These are phyloP conservation scores for Clausena lansium DNA, from an alignment of 345 rosid species.

Conservation along the genomic window DNA sequence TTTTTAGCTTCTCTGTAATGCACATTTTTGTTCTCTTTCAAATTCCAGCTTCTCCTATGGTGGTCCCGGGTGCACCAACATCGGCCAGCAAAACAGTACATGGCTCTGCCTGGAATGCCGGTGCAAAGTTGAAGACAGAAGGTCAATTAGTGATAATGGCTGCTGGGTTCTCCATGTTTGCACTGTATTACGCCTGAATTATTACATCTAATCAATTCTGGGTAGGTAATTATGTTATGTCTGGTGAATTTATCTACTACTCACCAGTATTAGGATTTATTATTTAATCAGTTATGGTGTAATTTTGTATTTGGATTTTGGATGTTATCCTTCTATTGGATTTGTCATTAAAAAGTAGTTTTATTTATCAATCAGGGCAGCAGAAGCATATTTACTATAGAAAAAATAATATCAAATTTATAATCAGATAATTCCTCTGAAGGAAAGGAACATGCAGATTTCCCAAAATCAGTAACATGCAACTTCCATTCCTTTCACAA, in stretches of 20 bases:
- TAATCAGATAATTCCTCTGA: neutral
- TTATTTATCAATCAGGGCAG: too few relatives aligned
- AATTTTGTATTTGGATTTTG: neutral
- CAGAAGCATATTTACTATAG: too few relatives aligned
- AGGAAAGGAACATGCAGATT: neutral
- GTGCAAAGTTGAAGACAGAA: conserved; percentile 28
- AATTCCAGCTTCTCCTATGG: conserved; percentile 45
- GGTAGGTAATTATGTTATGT: neutral
- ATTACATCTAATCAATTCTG: neutral
- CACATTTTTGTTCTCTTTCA: neutral
- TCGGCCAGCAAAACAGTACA: conserved; percentile 36
- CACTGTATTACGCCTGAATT: conserved; percentile 9
- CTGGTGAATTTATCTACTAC: neutral
- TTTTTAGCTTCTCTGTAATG: neutral
- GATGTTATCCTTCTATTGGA: neutral
- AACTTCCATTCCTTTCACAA: neutral
- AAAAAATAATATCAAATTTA: too few relatives aligned
- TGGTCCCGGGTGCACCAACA: conserved; percentile 43
- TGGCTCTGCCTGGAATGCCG: conserved; percentile 33
- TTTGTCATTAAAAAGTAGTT: neutral
- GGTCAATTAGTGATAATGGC: conserved; percentile 19
- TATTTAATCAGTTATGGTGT: neutral
- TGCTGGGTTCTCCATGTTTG: conserved; percentile 27
- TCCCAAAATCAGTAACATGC: neutral
- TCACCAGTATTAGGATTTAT: neutral